Evolutionary conservation across 2,329 filamentous ascomycete species (phyloP).

Genomic region (Penicillium sp.): DNA sequence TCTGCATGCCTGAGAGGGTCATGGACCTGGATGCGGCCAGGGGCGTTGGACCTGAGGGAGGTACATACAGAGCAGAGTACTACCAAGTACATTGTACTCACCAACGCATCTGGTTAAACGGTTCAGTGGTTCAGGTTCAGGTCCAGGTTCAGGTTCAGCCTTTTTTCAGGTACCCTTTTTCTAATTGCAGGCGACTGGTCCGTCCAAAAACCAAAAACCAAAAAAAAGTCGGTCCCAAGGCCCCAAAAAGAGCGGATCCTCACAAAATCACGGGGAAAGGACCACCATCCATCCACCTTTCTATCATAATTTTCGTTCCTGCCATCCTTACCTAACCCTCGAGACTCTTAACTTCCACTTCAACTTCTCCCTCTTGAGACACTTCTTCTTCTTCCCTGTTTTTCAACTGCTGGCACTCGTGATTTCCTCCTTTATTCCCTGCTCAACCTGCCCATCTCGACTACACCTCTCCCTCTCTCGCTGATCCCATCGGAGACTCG

Average conservation of each 20-base stretch:
- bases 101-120: neutral
- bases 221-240: too few relatives aligned
- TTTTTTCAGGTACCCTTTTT: neutral
- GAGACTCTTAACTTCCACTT: neutral
- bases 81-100: neutral
- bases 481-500: constrained; percentile 21
- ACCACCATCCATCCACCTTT: neutral
- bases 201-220: neutral
- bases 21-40: constrained; percentile 31
- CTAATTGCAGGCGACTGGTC: neutral
- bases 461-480: constrained; percentile 19
- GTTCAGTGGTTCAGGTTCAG: neutral
- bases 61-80: too few relatives aligned
- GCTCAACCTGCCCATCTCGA: neutral
- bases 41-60: constrained; percentile 12
- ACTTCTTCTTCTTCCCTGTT: constrained; percentile 18
- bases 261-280: constrained; percentile 26
- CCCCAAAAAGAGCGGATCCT: constrained; percentile 12
- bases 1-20: constrained; percentile 32
- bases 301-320: constrained; percentile 17
- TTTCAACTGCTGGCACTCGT: constrained; percentile 9
- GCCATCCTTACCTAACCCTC: constrained; percentile 10
- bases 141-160: neutral
- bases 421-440: constrained; percentile 14
- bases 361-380: constrained; percentile 16